A percentile compares a stretch with the other conserved stretches of the same genome.
Conservation (phyloP, 805 yeast genomes). For the Kodamaea fukazawae region DNA sequence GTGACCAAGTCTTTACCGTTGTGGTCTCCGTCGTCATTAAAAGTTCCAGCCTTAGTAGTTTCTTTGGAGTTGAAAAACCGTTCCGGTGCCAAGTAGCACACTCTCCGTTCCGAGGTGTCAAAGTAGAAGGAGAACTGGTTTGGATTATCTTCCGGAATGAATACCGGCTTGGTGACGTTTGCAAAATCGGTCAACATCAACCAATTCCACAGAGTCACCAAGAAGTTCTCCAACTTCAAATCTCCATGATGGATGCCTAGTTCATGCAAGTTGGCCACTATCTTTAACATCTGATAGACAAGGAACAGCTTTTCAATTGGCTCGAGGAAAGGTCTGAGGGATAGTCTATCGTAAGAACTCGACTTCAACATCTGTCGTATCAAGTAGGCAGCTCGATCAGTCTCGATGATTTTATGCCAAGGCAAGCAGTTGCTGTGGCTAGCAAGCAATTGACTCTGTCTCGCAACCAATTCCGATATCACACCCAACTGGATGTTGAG, state of each 20-base stretch:
- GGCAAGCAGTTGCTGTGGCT: conserved; percentile 64
- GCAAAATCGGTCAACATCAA: conserved; percentile 79
- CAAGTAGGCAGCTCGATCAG: conserved; percentile 88
- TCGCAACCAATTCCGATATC: conserved; percentile 27
- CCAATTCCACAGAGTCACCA: conserved; percentile 91
- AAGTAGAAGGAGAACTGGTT: conserved; percentile 88
- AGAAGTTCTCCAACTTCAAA: conserved; percentile 82
- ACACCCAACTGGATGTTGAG: conserved; percentile 23
- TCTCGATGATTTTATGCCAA: conserved; percentile 72
- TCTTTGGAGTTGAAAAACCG: conserved; percentile 52
- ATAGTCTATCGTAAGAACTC: conserved; percentile 81
- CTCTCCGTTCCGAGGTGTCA: conserved; percentile 82
- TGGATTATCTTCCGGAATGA: conserved; percentile 89
- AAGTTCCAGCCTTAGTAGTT: conserved; percentile 16
- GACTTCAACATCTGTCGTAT: conserved; percentile 77
- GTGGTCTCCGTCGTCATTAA: conserved; percentile 22
- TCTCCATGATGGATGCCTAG: conserved; percentile 78
- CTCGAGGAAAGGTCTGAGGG: conserved; percentile 84
- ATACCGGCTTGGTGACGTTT: conserved; percentile 69
- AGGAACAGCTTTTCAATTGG: conserved; percentile 81
- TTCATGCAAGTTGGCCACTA: conserved; percentile 62
- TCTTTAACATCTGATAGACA: conserved; percentile 71
- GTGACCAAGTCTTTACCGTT: conserved; percentile 36
- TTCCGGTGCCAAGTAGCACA: conserved; percentile 94
- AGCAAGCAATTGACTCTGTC: conserved; percentile 39